Evolutionary conservation across 768 basidiomycete species (phyloP), one percentile per base, ranked within the genome.

Genomic region (Rhodotorula graminis): DNA sequence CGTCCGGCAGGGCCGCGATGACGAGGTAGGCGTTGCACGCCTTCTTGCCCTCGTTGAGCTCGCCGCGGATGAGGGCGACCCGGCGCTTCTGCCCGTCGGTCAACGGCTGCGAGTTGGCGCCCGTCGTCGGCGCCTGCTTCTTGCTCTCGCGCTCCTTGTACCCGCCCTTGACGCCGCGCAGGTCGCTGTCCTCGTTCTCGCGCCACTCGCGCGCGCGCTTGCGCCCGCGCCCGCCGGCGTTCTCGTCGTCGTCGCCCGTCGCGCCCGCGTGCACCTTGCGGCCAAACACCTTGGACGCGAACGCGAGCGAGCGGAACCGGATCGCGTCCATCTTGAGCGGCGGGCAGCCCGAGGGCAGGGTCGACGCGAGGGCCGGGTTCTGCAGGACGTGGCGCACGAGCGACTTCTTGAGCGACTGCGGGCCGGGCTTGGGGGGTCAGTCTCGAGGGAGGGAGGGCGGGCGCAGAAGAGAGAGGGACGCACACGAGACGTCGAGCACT

Each of bases 231-330:
- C 61, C 75, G 85, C 86, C 79, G 88, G 29, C 31, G 16, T 31
- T 71, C 81, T 61, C 74, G 46, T 23, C 81, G 37, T 80, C 74
- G 37, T 82, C 82, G 64, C 67, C 76, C 29, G 80, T 78, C 27
- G 77, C 74, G 23, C 78, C 79, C 40, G 81, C 81, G 37, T 42
- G 40, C 33, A 85, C 78, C 56, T 81, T 79, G 16, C 67, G 67
- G 12, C 65, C 72, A 40, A 76, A 73, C 33, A 92, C 92, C 18
- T 95, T 91, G 0, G 85, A 85, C 73, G 90, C 88, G 83, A 97
- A 97, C 2, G 93, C 89, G 62, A 96, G 86, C 25, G 93, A 96
- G 64, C 95, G 91, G 84, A 95, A 96, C 56, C 95, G 91, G 37
- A 88, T 85, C 10, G 93, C 93, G 79, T 98, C 95, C 74, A 96